Evolutionary conservation across 441 rosid species (phyloP).

Genomic region (Bocquillonia castaneifolia): DNA sequence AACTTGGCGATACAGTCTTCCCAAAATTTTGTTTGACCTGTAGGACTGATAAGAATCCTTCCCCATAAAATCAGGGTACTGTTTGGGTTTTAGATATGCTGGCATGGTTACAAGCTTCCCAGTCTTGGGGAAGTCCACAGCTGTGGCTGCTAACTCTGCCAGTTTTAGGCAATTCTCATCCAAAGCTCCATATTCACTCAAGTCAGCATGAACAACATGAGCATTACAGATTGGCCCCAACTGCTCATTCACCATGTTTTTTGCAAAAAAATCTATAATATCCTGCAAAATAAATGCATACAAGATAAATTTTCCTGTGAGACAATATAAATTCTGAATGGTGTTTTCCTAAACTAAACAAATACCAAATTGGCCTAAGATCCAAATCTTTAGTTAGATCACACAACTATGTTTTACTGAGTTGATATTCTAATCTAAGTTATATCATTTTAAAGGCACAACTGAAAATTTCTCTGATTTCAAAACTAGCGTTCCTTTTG

Average conservation of each 20-base stretch:
- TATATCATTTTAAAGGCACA: neutral
- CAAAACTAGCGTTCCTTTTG: neutral
- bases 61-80: constrained; percentile 89
- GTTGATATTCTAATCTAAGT: neutral
- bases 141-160: constrained; percentile 83
- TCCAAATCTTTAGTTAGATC: neutral
- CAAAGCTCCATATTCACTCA: constrained; percentile 62
- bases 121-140: constrained; percentile 90
- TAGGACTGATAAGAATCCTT: constrained; percentile 65
- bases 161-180: constrained; percentile 62
- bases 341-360: neutral
- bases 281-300: constrained; percentile 48
- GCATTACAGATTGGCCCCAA: constrained; percentile 80
- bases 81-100: constrained; percentile 53
- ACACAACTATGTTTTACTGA: neutral
- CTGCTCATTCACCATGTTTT: constrained; percentile 65
- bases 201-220: constrained; percentile 84
- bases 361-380: too few relatives aligned
- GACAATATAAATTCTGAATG: neutral
- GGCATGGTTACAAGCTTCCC: constrained; percentile 80
- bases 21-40: constrained; percentile 63
- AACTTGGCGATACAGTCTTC: constrained; percentile 66
- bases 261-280: constrained; percentile 65
- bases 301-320: neutral
- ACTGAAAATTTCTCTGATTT: neutral